A percentile compares a stretch with the other conserved stretches of the same genome.
Evolutionary conservation across 208 protist genomes (phyloP).

Genomic region (Crithidia fasciculata): DNA sequence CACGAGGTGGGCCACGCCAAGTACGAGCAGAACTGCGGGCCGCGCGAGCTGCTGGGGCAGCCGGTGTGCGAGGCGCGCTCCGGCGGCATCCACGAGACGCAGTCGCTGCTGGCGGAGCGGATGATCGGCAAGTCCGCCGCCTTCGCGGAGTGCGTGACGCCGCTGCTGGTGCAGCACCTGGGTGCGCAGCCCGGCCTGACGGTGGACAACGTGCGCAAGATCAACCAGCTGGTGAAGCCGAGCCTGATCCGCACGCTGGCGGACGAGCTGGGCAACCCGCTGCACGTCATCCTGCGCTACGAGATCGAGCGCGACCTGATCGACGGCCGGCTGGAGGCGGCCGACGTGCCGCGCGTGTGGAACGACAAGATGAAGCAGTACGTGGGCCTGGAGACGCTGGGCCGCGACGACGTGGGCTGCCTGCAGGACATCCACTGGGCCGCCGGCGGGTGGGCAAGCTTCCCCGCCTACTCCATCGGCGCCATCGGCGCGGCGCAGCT

Average conservation of each 20-base stretch:
- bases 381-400: constrained; percentile 73
- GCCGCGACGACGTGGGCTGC: constrained; percentile 73
- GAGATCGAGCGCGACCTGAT: constrained; percentile 83
- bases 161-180: constrained; percentile 52
- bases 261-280: constrained; percentile 87
- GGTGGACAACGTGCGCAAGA: constrained; percentile 17
- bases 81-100: constrained; percentile 81
- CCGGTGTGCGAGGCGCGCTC: constrained; percentile 58
- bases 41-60: constrained; percentile 45
- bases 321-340: constrained; percentile 65
- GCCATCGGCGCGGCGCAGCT: constrained; percentile 80
- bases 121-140: constrained; percentile 58
- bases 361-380: constrained; percentile 86
- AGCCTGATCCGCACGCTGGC: constrained; percentile 75
- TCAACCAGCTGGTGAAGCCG: constrained; percentile 45
- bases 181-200: constrained; percentile 49
- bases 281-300: constrained; percentile 86
- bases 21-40: constrained; percentile 44
- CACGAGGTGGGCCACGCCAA: constrained; percentile 41
- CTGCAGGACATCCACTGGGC: constrained; percentile 91
- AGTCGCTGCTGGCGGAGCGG: constrained; percentile 79
- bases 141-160: constrained; percentile 61
- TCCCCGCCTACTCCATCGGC: constrained; percentile 86
- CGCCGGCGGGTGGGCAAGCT: constrained; percentile 67
- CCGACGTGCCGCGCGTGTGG: constrained; percentile 75